These are phyloP conservation scores for Paraphoma sp. DNA, from an alignment of 2,329 filamentous ascomycete species.

Conservation along the genomic window DNA sequence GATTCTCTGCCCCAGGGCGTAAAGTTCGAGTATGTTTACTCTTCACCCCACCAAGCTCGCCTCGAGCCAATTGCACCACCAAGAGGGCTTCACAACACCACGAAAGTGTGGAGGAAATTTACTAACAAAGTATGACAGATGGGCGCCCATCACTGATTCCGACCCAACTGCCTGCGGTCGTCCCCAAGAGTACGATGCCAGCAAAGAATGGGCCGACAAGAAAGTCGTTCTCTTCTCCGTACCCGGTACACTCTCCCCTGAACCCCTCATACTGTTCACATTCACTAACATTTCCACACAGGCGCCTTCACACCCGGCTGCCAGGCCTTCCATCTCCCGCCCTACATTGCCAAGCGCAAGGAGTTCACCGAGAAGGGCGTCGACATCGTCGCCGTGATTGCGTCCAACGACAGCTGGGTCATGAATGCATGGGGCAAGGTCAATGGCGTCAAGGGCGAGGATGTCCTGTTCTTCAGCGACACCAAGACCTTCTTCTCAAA, in stretches of 20 bases:
- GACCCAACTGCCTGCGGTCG: constrained; percentile 78
- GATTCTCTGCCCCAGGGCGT: constrained; percentile 84
- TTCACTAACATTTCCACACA: not conserved
- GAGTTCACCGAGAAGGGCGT: constrained; percentile 79
- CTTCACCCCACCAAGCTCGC: not conserved
- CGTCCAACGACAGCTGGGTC: constrained; percentile 84
- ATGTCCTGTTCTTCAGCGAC: constrained; percentile 81
- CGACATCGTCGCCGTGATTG: constrained; percentile 80
- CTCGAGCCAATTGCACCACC: not conserved
- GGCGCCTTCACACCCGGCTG: constrained; percentile 74
- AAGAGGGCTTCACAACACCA: not conserved
- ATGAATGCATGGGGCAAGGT: constrained; percentile 93
- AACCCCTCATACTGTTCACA: not conserved
- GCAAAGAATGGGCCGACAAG: constrained; percentile 75
- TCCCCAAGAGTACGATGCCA: constrained; percentile 79
- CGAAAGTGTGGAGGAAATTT: not conserved
- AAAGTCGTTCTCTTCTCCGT: constrained; percentile 74
- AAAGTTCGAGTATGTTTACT: constrained; percentile 69
- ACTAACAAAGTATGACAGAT: constrained; percentile 54
- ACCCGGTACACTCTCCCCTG: constrained; percentile 56
- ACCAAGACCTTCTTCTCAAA: constrained; percentile 75
- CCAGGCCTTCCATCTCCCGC: constrained; percentile 79
- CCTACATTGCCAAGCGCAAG: constrained; percentile 78
- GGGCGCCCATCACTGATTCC: constrained; percentile 78
- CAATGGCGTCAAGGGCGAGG: constrained; percentile 76